Conservation (phyloP, 2,329 filamentous ascomycete species). For the Ramularia endophylla region DNA sequence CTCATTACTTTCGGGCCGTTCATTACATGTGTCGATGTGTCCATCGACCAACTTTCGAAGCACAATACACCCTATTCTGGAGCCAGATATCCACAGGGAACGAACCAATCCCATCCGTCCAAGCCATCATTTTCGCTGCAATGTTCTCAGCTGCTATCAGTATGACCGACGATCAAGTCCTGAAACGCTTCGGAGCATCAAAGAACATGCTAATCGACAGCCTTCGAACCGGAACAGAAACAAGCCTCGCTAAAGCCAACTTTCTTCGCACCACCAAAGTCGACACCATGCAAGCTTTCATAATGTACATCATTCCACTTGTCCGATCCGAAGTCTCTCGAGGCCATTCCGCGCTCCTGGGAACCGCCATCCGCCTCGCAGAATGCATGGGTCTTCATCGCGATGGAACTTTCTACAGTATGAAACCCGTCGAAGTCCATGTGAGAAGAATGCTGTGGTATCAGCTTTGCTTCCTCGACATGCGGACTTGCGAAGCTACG, state of each 20-base stretch:
- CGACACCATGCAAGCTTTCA: slow-evolving; percentile 70
- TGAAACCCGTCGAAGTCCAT: slow-evolving; percentile 63
- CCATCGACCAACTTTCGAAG: slow-evolving; percentile 62
- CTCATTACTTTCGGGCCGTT: slow-evolving; percentile 62
- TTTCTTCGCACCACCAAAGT: slow-evolving; percentile 65
- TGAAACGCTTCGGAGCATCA: slow-evolving; percentile 49
- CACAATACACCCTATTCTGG: slow-evolving; percentile 62
- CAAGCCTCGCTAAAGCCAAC: slow-evolving; percentile 61
- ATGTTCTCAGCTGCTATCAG: slow-evolving; percentile 65
- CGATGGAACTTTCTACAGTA: slow-evolving; percentile 61
- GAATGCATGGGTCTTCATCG: slow-evolving; percentile 73
- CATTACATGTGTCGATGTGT: slow-evolving; percentile 63
- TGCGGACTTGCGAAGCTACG: slow-evolving; percentile 67
- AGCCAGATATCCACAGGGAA: slow-evolving; percentile 51
- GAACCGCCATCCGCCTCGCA: slow-evolving; percentile 65
- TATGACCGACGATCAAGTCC: slow-evolving; percentile 51
- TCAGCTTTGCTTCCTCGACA: slow-evolving; percentile 70
- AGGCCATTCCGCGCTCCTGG: slow-evolving; percentile 66
- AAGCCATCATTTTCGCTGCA: slow-evolving; percentile 63
- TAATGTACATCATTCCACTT: slow-evolving; percentile 71
- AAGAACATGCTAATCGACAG: slow-evolving; percentile 56
- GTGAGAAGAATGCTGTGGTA: slow-evolving; percentile 69
- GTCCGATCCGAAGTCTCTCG: slow-evolving; percentile 67
- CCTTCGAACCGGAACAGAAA: slow-evolving; percentile 61
- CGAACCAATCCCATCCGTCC: slow-evolving; percentile 58